Evolutionary conservation across 2,329 filamentous ascomycete genomes (phyloP).

Genomic region (Penicillium sp.): DNA sequence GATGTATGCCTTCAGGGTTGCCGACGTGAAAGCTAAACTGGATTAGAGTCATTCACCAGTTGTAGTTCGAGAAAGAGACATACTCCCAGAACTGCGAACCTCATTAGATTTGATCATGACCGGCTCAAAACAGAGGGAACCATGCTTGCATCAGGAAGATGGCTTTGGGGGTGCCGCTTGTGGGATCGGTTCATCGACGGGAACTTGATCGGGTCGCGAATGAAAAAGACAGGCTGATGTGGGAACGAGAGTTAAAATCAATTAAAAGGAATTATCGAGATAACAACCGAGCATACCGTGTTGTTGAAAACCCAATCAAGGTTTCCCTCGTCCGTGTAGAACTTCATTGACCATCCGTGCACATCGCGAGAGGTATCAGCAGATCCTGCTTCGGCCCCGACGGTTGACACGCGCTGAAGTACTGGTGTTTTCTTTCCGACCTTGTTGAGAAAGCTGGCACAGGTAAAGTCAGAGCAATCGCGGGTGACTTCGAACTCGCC

Average conservation of each 20-base stretch:
- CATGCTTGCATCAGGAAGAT: slow-evolving; percentile 29
- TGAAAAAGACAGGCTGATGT: slow-evolving; percentile 63
- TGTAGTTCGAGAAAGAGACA: not conserved
- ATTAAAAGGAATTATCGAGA: not conserved
- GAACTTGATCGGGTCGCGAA: slow-evolving; percentile 67
- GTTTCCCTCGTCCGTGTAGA: slow-evolving; percentile 53
- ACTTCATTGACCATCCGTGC: slow-evolving; percentile 50
- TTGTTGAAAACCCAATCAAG: slow-evolving; percentile 48
- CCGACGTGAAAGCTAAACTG: slow-evolving; percentile 46
- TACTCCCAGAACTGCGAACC: slow-evolving; percentile 32
- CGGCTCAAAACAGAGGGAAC: not conserved
- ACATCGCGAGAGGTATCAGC: slow-evolving; percentile 51
- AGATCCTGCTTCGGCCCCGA: slow-evolving; percentile 46
- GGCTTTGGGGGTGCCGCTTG: slow-evolving; percentile 54
- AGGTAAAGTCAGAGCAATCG: slow-evolving; percentile 57
- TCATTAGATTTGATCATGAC: slow-evolving; percentile 3
- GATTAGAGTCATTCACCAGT: not conserved
- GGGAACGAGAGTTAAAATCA: not conserved
- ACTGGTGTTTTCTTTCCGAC: slow-evolving; percentile 55
- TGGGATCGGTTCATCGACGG: slow-evolving; percentile 69
- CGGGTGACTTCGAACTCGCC: slow-evolving; percentile 62
- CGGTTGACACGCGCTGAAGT: slow-evolving; percentile 49
- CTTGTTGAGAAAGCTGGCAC: slow-evolving; percentile 53
- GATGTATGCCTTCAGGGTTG: slow-evolving; percentile 61
- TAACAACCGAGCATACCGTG: slow-evolving; percentile 5